phyloP scores from a whole-genome alignment of 352 stramenopile species.

The Pythium pyrilobum region DNA sequence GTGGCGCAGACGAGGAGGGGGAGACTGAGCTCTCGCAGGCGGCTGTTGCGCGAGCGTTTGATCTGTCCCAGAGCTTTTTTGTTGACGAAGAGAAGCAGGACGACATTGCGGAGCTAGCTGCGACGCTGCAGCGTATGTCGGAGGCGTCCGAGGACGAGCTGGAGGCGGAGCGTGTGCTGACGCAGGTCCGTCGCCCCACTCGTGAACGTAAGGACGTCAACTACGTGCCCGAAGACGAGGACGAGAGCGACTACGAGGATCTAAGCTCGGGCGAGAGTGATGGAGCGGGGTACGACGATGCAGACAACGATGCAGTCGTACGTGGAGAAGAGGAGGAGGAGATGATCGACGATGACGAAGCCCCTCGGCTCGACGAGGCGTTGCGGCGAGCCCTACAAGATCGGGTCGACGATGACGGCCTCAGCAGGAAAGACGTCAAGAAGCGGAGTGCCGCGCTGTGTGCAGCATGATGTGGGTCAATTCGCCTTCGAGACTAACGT shows the following conservation, averaged over 20 bases:
- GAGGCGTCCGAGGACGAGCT: neutral
- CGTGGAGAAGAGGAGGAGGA: neutral
- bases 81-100: neutral
- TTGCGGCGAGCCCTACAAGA: neutral
- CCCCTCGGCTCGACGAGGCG: neutral
- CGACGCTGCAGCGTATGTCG: neutral
- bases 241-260: constrained; percentile 3
- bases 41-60: neutral
- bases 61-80: neutral
- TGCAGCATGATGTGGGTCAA: neutral
- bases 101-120: neutral
- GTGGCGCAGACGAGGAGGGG: no score
- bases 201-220: constrained; percentile 9
- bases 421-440: neutral
- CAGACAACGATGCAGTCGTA: neutral
- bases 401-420: neutral
- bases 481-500: neutral
- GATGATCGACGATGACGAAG: neutral
- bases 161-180: no score
- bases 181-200: no score
- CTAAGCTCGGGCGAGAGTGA: neutral
- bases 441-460: neutral
- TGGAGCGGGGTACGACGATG: neutral
- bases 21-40: neutral
- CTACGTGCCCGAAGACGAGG: neutral